Evolutionary conservation across 345 rosid genomes (phyloP), one percentile per base, ranked within the genome.

Genomic region (Citrus medica): DNA sequence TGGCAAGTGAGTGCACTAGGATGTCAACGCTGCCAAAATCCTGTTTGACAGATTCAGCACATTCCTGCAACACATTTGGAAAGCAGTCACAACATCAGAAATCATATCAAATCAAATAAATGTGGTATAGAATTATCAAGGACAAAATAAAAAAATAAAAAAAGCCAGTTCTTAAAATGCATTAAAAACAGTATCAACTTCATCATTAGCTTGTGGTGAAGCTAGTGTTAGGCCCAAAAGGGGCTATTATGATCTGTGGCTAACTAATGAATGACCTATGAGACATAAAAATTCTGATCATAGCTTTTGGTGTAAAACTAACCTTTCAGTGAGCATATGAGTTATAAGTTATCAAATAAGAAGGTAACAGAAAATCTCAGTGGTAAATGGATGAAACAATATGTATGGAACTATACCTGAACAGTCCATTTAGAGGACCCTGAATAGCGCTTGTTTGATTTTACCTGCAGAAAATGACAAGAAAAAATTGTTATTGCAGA

Each of bases 381-480:
- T 9, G 0, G 30, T 32, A 51, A 19, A 75, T 28, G 0, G 10
- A 42, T 40, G 37, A 17, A 75, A 77, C 1, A 55, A 56, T 38
- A 40, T 27, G n/a, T 13, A 64, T 5, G 22, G 22, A 53, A 53
- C 58, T 27, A 78, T 85, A 92, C 99, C 99, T 88, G 87, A 76
- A 94, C 99, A 7, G 98, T 96, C 99, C 99, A 96, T n/a, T 94
- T 92, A 68, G 86, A 48, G 53, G 91, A 88, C 83, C 95, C 99
- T n/a, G 98, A 91, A 84, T 96, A 96, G 9, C 99, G 93, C 81
- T 91, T 92, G 76, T 94, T 96, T 25, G 89, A 16, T 88, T 91
- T 96, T 64, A 96, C 73, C 99, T 96, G 84, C 85, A 87, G 22
- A 82, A 80, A 79, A 13, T 27, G 67, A 74, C 22, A 78, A 22